Evolutionary conservation across 73 alveolate genomes (phyloP).

Genomic region (Paramecium tetraurelia): DNA sequence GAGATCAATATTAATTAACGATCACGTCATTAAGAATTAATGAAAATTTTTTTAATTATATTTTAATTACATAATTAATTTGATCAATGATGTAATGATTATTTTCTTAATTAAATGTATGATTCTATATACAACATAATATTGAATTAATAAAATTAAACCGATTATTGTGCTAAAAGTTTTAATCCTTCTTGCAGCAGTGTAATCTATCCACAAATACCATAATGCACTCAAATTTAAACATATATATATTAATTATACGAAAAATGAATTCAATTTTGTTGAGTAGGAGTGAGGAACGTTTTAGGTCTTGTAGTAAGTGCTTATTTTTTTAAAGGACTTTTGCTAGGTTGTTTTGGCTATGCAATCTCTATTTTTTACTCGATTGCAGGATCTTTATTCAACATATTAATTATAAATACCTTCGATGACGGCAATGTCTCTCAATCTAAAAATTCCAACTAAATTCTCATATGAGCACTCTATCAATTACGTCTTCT

Average conservation of each 20-base stretch:
- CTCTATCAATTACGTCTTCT: neutral
- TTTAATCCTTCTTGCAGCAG: neutral
- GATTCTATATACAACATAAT: neutral
- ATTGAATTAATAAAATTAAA: neutral
- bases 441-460: constrained; percentile 5
- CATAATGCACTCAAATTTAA: neutral
- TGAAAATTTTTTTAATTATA: neutral
- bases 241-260: neutral
- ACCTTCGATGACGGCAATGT: constrained; percentile 43
- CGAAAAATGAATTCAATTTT: neutral
- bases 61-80: neutral
- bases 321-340: neutral
- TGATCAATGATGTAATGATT: neutral
- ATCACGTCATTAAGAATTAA: neutral
- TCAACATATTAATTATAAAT: neutral
- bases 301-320: neutral
- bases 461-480: neutral
- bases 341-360: neutral
- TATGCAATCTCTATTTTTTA: neutral
- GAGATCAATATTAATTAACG: neutral
- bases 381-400: neutral
- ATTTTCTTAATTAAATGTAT: neutral
- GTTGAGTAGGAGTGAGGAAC: neutral
- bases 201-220: neutral
- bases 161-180: neutral